Conservation (phyloP, 2,329 filamentous ascomycete genomes). For the Hypoxylon rubiginosum region DNA sequence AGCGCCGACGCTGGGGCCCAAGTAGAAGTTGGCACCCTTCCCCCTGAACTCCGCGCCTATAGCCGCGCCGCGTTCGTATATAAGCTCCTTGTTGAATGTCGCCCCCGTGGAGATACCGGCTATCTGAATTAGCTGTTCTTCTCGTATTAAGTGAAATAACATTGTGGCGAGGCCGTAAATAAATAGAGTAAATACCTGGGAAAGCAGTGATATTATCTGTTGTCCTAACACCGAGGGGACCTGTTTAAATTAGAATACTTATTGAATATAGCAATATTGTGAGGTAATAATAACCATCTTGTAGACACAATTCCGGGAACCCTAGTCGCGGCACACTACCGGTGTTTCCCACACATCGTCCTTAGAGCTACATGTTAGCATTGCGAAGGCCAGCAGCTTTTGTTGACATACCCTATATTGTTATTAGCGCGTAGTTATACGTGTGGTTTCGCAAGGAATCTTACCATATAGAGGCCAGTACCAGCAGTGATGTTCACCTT, state of each 20-base stretch:
- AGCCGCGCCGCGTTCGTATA: constrained; percentile 76
- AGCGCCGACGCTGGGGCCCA: constrained; percentile 79
- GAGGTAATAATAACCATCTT: too few relatives aligned
- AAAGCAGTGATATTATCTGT: constrained; percentile 83
- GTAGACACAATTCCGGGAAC: constrained; percentile 78
- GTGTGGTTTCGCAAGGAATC: constrained; percentile 39
- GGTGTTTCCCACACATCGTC: constrained; percentile 81
- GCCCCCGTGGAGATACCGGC: constrained; percentile 82
- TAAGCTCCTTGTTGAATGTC: constrained; percentile 80
- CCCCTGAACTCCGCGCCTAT: constrained; percentile 79
- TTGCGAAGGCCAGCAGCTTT: neutral
- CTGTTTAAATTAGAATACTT: too few relatives aligned
- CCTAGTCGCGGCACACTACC: constrained; percentile 78
- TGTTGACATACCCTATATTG: constrained; percentile 37
- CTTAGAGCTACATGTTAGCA: constrained; percentile 45
- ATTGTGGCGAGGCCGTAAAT: constrained; percentile 53
- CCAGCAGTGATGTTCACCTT: constrained; percentile 84
- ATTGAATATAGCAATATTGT: too few relatives aligned
- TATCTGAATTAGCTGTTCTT: constrained; percentile 59
- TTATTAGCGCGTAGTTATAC: constrained; percentile 20
- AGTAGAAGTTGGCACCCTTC: constrained; percentile 78
- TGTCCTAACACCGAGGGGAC: constrained; percentile 77
- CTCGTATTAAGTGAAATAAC: constrained; percentile 59
- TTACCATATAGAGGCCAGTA: constrained; percentile 77
- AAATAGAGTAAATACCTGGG: constrained; percentile 61